Base-by-base conservation (phyloP, 2,329 filamentous ascomycete genomes). In the Xylariaceae sp. region DNA sequence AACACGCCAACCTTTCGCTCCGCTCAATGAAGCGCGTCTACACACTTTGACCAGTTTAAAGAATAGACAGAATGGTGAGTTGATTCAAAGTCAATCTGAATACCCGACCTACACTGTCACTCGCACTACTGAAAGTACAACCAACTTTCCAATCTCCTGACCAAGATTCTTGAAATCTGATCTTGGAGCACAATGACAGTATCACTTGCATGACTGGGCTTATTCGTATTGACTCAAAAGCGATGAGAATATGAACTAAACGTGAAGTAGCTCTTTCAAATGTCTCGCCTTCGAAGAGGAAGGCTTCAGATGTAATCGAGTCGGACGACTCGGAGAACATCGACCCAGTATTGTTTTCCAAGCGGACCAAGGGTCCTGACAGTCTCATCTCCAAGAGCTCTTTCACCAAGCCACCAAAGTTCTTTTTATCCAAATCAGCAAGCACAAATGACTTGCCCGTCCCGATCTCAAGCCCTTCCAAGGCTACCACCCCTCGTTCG, bases 1-100 rank as follows among this genome's bases (percentile, higher is more conserved):
- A 57, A 73, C 77, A 58, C 83, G 88, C 66, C 86, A 89, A 72
- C 88, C 88, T 5, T 91, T 92, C 70, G 88, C 84, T 67, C 85
- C 85, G 46, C 77, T 92, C 51, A 83, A 88, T 67, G 79, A 78
- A 63, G 75, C 84, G 53, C 83, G 88, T 62, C 77, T 92, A 22
- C 86, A 89, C 70, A 83, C 77, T 60, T 75, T 92, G 64, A 85
- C 84, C 22, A 89, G 84, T 72, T 73, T 86, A 47, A 92, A 91
- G 77, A 92, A 92, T 71, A 79, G 85, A 70, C 88, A 92, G 68
- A 86, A 86, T 76, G 80, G 83, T 86, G 80, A 63, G 80, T 76
- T 53, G 39, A 34, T 12, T 15, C 22, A 36, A 47, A 45, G 54
- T 15, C 30, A 39, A 34, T 54, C 42, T 22, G 15, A 29, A 26